A percentile compares a stretch with the other conserved stretches of the same genome.
Conservation (phyloP, 495 filamentous ascomycete genomes). For the Neurospora sp. region DNA sequence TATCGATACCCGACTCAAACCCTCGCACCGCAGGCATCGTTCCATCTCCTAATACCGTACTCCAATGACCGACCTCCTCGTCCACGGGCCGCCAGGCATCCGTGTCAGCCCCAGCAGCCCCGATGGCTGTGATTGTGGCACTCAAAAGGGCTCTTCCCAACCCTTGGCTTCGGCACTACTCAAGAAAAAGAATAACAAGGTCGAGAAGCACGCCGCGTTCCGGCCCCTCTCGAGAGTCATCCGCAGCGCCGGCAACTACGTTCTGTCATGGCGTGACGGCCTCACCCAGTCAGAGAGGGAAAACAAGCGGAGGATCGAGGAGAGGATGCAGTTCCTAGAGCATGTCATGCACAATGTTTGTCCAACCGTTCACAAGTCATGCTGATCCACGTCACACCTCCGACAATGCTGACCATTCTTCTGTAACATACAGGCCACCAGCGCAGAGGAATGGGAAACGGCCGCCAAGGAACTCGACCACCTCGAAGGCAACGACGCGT, state of each 20-base stretch:
- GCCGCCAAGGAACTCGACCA: constrained; percentile 70
- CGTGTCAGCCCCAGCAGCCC: constrained; percentile 1
- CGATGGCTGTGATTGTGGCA: constrained; percentile 1
- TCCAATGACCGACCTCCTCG: constrained; percentile 18
- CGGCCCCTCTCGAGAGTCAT: constrained; percentile 14
- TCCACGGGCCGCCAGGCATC: constrained; percentile 10
- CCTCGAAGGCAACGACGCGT: constrained; percentile 69
- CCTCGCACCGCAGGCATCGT: not conserved
- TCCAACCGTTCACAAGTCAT: constrained; percentile 1
- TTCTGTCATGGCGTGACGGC: constrained; percentile 45
- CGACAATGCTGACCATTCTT: not conserved
- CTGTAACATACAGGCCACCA: constrained; percentile 41
- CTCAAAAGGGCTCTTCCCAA: not conserved
- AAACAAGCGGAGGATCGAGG: constrained; percentile 39
- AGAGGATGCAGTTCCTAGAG: constrained; percentile 53
- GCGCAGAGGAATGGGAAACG: constrained; percentile 52
- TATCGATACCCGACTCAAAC: not conserved
- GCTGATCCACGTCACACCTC: not conserved
- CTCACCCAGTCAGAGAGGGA: constrained; percentile 45
- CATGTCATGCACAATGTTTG: constrained; percentile 52
- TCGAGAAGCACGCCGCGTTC: constrained; percentile 3
- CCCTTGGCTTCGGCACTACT: not conserved
- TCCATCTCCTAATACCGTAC: not conserved
- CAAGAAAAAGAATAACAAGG: constrained; percentile 6
- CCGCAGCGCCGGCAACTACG: constrained; percentile 31